Conservation (phyloP, 805 yeast species). For the Priceomyces castillae region DNA sequence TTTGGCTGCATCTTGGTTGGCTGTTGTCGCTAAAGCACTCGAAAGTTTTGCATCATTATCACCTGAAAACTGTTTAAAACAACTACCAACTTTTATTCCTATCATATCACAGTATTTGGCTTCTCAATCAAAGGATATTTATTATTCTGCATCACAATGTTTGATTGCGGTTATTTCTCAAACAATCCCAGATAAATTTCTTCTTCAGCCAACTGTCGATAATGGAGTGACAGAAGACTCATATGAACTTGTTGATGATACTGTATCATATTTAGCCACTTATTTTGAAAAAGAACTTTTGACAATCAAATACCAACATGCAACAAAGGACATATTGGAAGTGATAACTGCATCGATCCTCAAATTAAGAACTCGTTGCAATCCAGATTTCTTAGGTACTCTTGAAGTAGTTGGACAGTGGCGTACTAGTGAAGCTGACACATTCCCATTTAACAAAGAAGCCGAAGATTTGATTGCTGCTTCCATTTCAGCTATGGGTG, state of each 20-base stretch:
- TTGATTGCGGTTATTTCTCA: conserved; percentile 73
- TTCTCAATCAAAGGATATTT: conserved; percentile 63
- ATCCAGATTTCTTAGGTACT: conserved; percentile 67
- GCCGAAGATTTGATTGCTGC: conserved; percentile 80
- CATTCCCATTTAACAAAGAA: conserved; percentile 65
- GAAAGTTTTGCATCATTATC: conserved; percentile 35
- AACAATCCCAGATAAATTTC: conserved; percentile 56
- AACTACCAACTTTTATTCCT: conserved; percentile 48
- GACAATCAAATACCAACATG: conserved; percentile 69
- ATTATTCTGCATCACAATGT: conserved; percentile 81
- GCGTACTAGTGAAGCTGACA: conserved; percentile 73
- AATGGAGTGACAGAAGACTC: conserved; percentile 44
- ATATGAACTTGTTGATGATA: conserved; percentile 56
- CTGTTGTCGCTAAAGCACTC: conserved; percentile 83
- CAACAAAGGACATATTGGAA: conserved; percentile 72
- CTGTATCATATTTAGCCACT: conserved; percentile 51
- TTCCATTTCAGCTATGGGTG: conserved; percentile 80
- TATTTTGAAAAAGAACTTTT: conserved; percentile 55
- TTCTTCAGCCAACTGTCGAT: conserved; percentile 49
- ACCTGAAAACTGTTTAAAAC: conserved; percentile 47
- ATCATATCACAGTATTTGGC: conserved; percentile 62
- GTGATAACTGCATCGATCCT: conserved; percentile 60
- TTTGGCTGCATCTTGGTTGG: conserved; percentile 92
- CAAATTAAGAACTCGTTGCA: conserved; percentile 60
- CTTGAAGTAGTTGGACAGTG: conserved; percentile 77